Percentiles rank a stretch among this genome's conserved stretches.
Evolutionary conservation across 768 basidiomycete genomes (phyloP).

Genomic region (Rossbeevera mucosa): DNA sequence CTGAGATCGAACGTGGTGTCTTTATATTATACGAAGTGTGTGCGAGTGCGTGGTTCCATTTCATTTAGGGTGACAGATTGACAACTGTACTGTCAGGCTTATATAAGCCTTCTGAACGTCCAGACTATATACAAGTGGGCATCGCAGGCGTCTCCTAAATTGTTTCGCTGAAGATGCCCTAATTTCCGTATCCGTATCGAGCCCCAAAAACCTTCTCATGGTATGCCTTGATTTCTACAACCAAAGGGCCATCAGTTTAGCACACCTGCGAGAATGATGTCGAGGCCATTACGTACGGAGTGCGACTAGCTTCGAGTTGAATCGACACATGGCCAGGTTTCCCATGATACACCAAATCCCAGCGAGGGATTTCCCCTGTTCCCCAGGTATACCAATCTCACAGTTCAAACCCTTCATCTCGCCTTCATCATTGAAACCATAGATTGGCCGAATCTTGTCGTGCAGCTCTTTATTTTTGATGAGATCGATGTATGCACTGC

Average conservation of each 20-base stretch:
- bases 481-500: constrained; percentile 13
- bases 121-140: too few species aligned
- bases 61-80: too few species aligned
- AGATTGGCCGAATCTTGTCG: constrained; percentile 21
- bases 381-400: constrained; percentile 40
- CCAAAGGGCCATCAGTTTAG: neutral
- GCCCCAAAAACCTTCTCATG: constrained; percentile 43
- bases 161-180: neutral
- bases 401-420: constrained; percentile 34
- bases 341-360: constrained; percentile 59
- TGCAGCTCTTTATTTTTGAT: constrained; percentile 19
- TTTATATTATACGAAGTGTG: too few species aligned
- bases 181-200: constrained; percentile 12
- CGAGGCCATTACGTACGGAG: constrained; percentile 44
- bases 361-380: constrained; percentile 12
- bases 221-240: constrained; percentile 64
- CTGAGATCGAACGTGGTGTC: neutral
- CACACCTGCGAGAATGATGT: neutral
- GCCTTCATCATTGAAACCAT: constrained; percentile 32
- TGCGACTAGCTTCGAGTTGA: constrained; percentile 64
- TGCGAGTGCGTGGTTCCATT: constrained; percentile 11
- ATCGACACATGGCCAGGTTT: constrained; percentile 57
- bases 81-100: constrained; percentile 2
- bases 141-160: too few species aligned
- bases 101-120: neutral